Evolutionary conservation across 352 stramenopile species (phyloP).

Genomic region (Elongisporangium senticosum): DNA sequence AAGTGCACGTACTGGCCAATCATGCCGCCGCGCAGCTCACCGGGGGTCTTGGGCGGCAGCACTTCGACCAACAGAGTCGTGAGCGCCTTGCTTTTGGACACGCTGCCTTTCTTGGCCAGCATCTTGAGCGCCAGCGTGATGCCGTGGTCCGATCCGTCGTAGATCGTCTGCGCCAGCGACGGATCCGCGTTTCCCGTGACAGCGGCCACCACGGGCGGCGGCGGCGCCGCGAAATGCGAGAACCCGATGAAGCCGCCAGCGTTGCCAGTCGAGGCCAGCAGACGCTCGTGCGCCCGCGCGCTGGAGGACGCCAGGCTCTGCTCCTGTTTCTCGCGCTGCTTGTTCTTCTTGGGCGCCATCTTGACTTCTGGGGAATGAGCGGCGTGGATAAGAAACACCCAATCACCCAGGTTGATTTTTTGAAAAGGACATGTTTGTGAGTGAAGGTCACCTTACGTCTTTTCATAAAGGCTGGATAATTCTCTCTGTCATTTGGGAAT

Average conservation of each 20-base stretch:
- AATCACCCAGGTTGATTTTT: neutral
- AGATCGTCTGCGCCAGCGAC: conserved; percentile 43
- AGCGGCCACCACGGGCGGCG: conserved; percentile 9
- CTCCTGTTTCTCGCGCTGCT: conserved; percentile 85
- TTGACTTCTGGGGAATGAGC: neutral
- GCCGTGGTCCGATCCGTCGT: conserved; percentile 74
- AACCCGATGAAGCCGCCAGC: conserved; percentile 67
- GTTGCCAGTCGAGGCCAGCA: conserved; percentile 28
- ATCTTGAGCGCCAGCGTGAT: conserved; percentile 79
- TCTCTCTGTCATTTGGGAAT: no score
- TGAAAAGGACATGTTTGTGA: neutral
- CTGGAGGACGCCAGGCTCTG: conserved; percentile 78
- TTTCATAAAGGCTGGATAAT: neutral
- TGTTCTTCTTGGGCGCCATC: conserved; percentile 70
- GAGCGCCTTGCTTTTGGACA: conserved; percentile 82
- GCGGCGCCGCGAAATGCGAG: conserved; percentile 42
- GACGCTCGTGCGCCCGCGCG: conserved; percentile 58
- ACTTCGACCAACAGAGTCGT: conserved; percentile 53
- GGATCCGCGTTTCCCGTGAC: conserved; percentile 11
- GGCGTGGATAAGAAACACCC: neutral
- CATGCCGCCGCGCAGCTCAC: conserved; percentile 53
- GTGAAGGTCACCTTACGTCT: neutral
- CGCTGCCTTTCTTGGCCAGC: conserved; percentile 73
- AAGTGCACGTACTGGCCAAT: conserved; percentile 73
- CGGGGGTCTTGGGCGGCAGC: conserved; percentile 47